Evolutionary conservation across 805 yeast species (phyloP).

Genomic region (Candida nanaspora): DNA sequence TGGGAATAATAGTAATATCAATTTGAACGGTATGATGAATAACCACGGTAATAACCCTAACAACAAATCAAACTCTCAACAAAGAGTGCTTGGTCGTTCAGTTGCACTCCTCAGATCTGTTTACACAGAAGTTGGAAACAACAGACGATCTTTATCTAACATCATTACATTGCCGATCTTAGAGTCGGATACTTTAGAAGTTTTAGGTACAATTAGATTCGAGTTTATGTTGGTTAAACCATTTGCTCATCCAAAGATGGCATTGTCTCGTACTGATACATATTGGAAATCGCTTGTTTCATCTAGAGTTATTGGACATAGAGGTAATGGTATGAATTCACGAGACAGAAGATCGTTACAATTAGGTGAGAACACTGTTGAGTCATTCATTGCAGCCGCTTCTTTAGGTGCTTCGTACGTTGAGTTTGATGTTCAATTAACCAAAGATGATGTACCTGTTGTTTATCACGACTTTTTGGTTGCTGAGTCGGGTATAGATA

Average conservation of each 20-base stretch:
- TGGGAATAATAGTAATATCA: conserved; percentile 7
- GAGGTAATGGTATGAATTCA: conserved; percentile 88
- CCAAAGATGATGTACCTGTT: conserved; percentile 87
- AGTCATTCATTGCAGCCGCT: conserved; percentile 93
- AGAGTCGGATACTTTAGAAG: conserved; percentile 62
- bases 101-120: conserved; percentile 63
- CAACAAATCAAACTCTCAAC: conserved; percentile 14
- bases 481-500: conserved; percentile 92
- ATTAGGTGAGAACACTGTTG: conserved; percentile 92
- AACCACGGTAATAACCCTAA: conserved; percentile 11
- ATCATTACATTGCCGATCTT: conserved; percentile 68
- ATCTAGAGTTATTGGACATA: conserved; percentile 90
- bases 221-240: conserved; percentile 68
- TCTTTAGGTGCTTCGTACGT: conserved; percentile 94
- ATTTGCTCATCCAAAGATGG: conserved; percentile 63
- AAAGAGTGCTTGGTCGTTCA: conserved; percentile 69
- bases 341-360: conserved; percentile 70
- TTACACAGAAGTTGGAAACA: conserved; percentile 59
- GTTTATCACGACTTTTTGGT: conserved; percentile 92
- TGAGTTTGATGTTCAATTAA: conserved; percentile 92
- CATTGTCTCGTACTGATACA: conserved; percentile 59
- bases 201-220: conserved; percentile 71
- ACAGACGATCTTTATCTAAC: conserved; percentile 60
- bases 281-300: conserved; percentile 89
- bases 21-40: conserved; percentile 5